A percentile compares a stretch with the other conserved stretches of the same genome.
phyloP scores from a whole-genome alignment of 306 rosid genomes.

The Vigna radiata region DNA sequence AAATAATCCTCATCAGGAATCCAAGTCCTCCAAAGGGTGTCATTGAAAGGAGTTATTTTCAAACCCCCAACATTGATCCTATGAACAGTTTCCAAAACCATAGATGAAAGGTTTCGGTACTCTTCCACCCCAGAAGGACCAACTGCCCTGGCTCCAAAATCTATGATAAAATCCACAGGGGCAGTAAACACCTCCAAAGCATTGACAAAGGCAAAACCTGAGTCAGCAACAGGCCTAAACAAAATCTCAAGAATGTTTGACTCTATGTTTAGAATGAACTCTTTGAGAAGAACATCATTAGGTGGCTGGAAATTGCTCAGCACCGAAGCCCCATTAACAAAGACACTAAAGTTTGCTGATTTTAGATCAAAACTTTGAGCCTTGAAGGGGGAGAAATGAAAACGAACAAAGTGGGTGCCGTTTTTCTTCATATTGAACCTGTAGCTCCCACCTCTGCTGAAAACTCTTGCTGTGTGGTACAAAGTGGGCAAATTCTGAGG shows the following conservation, averaged over 20 bases:
- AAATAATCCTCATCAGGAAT: conserved; percentile 82
- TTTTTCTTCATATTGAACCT: conserved; percentile 66
- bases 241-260: conserved; percentile 58
- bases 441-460: conserved; percentile 63
- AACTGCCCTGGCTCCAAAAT: conserved; percentile 70
- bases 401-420: conserved; percentile 83
- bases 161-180: conserved; percentile 73
- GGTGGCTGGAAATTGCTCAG: conserved; percentile 43
- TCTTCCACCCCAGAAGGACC: conserved; percentile 57
- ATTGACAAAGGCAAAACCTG: conserved; percentile 75
- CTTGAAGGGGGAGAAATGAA: conserved; percentile 83
- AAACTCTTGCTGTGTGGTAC: conserved; percentile 85
- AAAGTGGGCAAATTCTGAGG: conserved; percentile 51
- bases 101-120: conserved; percentile 66
- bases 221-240: conserved; percentile 61
- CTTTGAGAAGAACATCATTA: conserved; percentile 57
- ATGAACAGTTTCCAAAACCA: conserved; percentile 77
- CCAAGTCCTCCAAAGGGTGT: conserved; percentile 97
- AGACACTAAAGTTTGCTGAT: conserved; percentile 70
- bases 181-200: conserved; percentile 87
- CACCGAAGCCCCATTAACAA: conserved; percentile 56
- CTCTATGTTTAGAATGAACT: conserved; percentile 65
- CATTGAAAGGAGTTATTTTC: conserved; percentile 85
- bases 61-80: conserved; percentile 94
- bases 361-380: conserved; percentile 58